phyloP scores from a whole-genome alignment of 1,139 yeast genomes.

The Meyerozyma athensensis region DNA sequence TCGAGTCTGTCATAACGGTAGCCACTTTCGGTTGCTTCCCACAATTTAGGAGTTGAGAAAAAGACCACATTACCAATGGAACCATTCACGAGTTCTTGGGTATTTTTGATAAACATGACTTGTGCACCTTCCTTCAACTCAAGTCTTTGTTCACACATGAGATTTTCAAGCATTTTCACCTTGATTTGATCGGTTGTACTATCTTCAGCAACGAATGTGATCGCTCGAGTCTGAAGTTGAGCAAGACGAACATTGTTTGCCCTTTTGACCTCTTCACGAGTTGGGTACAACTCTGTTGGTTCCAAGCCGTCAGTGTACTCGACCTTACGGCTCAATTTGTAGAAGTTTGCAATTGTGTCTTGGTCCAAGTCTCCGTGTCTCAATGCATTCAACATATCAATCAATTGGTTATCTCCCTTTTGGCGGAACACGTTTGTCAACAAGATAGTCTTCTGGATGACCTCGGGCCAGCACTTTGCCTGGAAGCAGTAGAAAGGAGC shows the following conservation, averaged over 20 bases:
- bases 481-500: slow-evolving; percentile 51
- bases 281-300: slow-evolving; percentile 78
- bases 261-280: slow-evolving; percentile 65
- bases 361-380: slow-evolving; percentile 60
- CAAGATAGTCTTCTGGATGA: slow-evolving; percentile 51
- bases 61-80: slow-evolving; percentile 57
- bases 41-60: slow-evolving; percentile 44
- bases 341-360: slow-evolving; percentile 41
- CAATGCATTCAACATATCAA: slow-evolving; percentile 69
- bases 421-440: slow-evolving; percentile 69
- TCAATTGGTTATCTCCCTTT: slow-evolving; percentile 60
- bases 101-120: slow-evolving; percentile 52
- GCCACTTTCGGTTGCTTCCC: slow-evolving; percentile 18
- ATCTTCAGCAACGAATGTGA: slow-evolving; percentile 54
- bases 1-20: slow-evolving; percentile 24
- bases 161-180: slow-evolving; percentile 29
- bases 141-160: slow-evolving; percentile 43
- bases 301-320: slow-evolving; percentile 65
- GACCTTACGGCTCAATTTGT: slow-evolving; percentile 47
- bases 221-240: slow-evolving; percentile 27
- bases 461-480: slow-evolving; percentile 50
- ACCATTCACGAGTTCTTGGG: slow-evolving; percentile 50
- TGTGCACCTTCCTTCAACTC: slow-evolving; percentile 56
- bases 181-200: slow-evolving; percentile 21
- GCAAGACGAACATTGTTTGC: slow-evolving; percentile 58